Evolutionary conservation across 768 basidiomycete genomes (phyloP).

Genomic region (Hebeloma cylindrosporum): DNA sequence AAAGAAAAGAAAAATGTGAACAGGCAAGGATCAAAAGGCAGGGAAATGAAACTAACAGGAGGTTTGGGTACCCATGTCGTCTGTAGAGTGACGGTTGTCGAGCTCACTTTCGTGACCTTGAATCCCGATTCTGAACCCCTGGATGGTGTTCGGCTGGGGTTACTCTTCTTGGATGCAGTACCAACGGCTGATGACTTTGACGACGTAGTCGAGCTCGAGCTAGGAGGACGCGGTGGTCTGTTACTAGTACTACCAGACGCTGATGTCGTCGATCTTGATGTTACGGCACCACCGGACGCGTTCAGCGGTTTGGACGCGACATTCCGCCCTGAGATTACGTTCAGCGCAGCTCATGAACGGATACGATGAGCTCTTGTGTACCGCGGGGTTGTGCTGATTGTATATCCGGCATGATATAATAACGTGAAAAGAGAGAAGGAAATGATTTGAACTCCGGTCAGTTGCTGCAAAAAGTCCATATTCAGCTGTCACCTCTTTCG

Average conservation of each 20-base stretch:
- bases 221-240: conserved; percentile 16
- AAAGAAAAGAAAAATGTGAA: not conserved
- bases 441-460: conserved; percentile 22
- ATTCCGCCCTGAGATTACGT: conserved; percentile 21
- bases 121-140: conserved; percentile 19
- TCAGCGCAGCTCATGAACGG: conserved; percentile 11
- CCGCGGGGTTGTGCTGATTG: conserved; percentile 25
- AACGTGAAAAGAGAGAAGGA: conserved; percentile 13
- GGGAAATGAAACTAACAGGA: conserved; percentile 9
- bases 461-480: conserved; percentile 12
- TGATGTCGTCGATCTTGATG: conserved; percentile 14
- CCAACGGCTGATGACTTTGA: conserved; percentile 17
- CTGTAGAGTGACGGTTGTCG: conserved; percentile 25
- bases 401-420: conserved; percentile 10
- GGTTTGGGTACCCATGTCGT: conserved; percentile 24
- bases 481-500: conserved; percentile 5
- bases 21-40: not conserved
- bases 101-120: conserved; percentile 28
- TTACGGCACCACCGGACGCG: conserved; percentile 11
- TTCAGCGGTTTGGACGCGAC: conserved; percentile 23
- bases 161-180: conserved; percentile 11
- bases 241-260: conserved; percentile 8
- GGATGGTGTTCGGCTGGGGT: conserved; percentile 8
- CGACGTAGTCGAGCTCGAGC: conserved; percentile 18
- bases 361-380: conserved; percentile 18